Percentiles rank a stretch among this genome's conserved stretches.
phyloP scores from a whole-genome alignment of 2,329 filamentous ascomycete species.

The Pyricularia grisea region DNA sequence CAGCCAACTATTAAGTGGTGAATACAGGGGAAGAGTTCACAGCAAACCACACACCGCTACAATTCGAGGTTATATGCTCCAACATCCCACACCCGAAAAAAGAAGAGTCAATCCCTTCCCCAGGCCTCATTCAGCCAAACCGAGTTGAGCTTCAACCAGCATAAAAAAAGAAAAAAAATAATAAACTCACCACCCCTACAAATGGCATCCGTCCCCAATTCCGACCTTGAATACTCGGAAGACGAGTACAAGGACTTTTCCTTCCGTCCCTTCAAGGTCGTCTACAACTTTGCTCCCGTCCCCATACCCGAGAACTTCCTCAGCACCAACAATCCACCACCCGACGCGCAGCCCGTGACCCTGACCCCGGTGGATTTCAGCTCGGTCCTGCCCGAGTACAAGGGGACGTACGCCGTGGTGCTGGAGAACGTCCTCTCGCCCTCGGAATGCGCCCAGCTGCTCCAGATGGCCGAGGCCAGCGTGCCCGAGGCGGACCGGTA shows the following conservation, averaged over 20 bases:
- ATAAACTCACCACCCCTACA: too few relatives aligned
- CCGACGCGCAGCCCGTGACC: constrained; percentile 32
- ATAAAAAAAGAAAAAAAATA: too few relatives aligned
- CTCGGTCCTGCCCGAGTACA: constrained; percentile 41
- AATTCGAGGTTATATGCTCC: background rate
- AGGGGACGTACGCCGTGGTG: constrained; percentile 46
- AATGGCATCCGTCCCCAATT: background rate
- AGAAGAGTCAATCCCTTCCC: background rate
- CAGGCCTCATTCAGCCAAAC: background rate
- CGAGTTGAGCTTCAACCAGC: background rate
- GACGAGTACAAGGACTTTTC: background rate
- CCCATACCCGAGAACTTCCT: constrained; percentile 37
- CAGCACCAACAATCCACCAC: constrained; percentile 16
- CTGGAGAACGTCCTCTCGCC: constrained; percentile 54
- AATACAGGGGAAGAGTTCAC: too few relatives aligned
- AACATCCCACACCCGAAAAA: background rate
- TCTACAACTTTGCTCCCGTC: constrained; percentile 22
- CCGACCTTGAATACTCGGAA: background rate
- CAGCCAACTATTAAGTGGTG: background rate
- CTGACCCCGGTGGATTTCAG: constrained; percentile 44
- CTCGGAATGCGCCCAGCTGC: constrained; percentile 52
- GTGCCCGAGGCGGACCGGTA: constrained; percentile 29
- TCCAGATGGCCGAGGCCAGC: constrained; percentile 39
- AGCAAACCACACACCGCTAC: background rate
- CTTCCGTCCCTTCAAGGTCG: background rate